Conservation (phyloP, 768 basidiomycete species). For the Lentinula lateritia region DNA sequence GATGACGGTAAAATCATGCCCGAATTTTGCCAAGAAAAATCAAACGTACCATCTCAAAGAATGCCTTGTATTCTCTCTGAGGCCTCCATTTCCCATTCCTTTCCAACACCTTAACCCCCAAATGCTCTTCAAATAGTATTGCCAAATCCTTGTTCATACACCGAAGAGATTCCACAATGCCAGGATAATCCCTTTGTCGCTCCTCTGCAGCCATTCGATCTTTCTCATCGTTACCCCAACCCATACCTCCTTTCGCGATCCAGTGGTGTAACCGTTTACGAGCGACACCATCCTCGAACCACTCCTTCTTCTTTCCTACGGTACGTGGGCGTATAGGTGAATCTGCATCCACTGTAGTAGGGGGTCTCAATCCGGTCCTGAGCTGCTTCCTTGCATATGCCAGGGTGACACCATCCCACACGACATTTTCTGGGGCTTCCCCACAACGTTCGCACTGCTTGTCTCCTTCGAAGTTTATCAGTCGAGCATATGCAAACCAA, state of each 20-base stretch:
- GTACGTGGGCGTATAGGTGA: not conserved
- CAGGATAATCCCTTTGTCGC: not conserved
- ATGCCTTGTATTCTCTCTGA: not conserved
- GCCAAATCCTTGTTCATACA: not conserved
- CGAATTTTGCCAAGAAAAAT: no score
- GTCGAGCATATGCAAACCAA: not conserved
- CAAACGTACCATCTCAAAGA: not conserved
- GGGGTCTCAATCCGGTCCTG: not conserved
- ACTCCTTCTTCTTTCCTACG: not conserved
- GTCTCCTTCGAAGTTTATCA: not conserved
- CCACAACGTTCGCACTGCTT: not conserved
- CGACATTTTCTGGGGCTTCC: not conserved
- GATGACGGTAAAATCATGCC: no score
- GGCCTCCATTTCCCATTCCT: not conserved
- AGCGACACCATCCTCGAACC: not conserved
- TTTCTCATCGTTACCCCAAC: not conserved
- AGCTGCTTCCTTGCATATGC: not conserved
- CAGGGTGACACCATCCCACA: not conserved
- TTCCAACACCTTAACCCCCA: not conserved
- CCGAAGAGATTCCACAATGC: not conserved
- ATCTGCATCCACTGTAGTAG: not conserved
- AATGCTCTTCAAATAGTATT: not conserved
- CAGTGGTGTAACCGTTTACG: not conserved
- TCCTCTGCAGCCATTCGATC: not conserved
- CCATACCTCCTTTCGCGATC: not conserved